A percentile compares a stretch with the other conserved stretches of the same genome.
Conservation (phyloP, 2,329 filamentous ascomycete species). For the Botrytis cinerea region DNA sequence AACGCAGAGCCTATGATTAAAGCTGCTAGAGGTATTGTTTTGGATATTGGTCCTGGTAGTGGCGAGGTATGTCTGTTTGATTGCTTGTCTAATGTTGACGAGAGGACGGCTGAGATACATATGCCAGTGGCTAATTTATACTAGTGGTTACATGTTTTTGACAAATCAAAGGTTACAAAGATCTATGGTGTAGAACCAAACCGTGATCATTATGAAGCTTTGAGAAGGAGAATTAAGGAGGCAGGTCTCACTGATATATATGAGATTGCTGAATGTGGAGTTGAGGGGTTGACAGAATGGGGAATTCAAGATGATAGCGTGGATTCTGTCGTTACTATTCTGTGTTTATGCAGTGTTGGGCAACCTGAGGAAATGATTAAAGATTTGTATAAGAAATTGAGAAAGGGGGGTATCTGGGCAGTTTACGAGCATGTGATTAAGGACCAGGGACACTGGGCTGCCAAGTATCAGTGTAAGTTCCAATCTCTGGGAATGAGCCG, state of each 20-base stretch:
- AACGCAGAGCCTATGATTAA: conserved; percentile 49
- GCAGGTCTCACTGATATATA: conserved; percentile 59
- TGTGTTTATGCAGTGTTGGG: conserved; percentile 38
- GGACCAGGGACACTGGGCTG: conserved; percentile 30
- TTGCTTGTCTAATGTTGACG: conserved; percentile 46
- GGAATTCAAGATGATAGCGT: conserved; percentile 49
- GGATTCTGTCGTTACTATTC: conserved; percentile 37
- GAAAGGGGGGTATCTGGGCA: conserved; percentile 37
- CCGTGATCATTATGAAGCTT: conserved; percentile 49
- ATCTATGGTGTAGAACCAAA: conserved; percentile 69
- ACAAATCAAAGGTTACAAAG: conserved; percentile 38
- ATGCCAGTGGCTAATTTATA: conserved; percentile 53
- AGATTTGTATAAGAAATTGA: conserved; percentile 35
- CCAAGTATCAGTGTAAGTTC: conserved; percentile 37
- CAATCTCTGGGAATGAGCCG: no score
- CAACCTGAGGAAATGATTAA: conserved; percentile 35
- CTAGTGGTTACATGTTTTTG: conserved; percentile 23
- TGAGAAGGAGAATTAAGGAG: conserved; percentile 51
- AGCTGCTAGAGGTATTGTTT: conserved; percentile 35
- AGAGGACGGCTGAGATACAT: conserved; percentile 31
- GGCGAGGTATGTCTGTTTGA: conserved; percentile 60
- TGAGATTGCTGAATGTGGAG: conserved; percentile 62
- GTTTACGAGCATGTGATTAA: conserved; percentile 39
- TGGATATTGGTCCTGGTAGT: conserved; percentile 62
- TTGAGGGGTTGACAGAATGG: conserved; percentile 53